A percentile compares a stretch with the other conserved stretches of the same genome.
These are phyloP conservation scores for Coemansia sp. DNA, from an alignment of 192 early-diverging fungal genomes.

Conservation along the genomic window DNA sequence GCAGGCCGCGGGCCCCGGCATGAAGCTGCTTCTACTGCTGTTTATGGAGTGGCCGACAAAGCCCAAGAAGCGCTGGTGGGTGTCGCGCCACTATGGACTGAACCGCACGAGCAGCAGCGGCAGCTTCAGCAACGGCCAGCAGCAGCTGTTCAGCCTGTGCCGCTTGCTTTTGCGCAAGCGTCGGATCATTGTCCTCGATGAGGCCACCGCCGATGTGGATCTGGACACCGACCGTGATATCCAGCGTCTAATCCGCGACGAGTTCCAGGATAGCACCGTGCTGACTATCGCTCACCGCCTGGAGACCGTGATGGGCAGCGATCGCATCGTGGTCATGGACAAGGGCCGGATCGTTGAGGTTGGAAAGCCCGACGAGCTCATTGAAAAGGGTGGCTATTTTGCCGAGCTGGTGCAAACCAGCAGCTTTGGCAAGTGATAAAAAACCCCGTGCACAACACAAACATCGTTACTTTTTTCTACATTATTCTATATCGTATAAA, in stretches of 20 bases:
- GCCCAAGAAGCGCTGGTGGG: background rate
- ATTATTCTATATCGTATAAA: background rate
- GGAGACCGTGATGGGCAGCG: constrained; percentile 63
- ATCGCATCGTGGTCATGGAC: constrained; percentile 70
- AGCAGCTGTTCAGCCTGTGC: constrained; percentile 63
- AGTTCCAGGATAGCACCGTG: constrained; percentile 52
- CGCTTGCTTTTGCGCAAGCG: constrained; percentile 56
- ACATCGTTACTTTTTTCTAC: background rate
- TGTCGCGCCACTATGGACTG: background rate
- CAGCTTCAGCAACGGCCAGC: constrained; percentile 51
- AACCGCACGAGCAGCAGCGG: background rate
- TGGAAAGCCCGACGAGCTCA: constrained; percentile 56
- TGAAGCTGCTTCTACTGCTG: background rate
- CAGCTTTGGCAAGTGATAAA: constrained; percentile 10
- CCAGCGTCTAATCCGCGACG: constrained; percentile 41
- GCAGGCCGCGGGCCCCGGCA: constrained; percentile 4
- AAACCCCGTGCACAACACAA: no score
- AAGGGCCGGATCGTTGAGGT: constrained; percentile 63
- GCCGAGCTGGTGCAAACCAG: constrained; percentile 19
- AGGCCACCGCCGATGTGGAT: constrained; percentile 67
- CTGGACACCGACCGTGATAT: constrained; percentile 20
- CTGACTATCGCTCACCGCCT: constrained; percentile 71
- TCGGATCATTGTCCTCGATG: constrained; percentile 60
- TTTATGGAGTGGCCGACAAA: constrained; percentile 1
- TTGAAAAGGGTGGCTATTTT: constrained; percentile 46